phyloP scores from a whole-genome alignment of 768 basidiomycete genomes.

The Boletus sensibilis region DNA sequence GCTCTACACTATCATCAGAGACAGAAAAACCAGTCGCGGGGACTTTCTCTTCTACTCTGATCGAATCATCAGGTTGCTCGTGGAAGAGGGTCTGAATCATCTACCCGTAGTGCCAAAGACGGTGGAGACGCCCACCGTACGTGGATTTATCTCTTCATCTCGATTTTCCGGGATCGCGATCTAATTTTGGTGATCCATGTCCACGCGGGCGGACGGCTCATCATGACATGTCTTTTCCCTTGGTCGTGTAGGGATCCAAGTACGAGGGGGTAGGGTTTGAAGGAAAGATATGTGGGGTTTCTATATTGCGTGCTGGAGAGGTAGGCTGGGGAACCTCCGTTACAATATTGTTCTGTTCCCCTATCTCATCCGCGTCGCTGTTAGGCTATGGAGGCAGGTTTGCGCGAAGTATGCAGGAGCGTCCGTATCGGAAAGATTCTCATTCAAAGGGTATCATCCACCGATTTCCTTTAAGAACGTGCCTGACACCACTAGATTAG shows the following conservation, averaged over 20 bases:
- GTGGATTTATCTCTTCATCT: conserved; percentile 21
- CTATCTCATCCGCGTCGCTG: background rate
- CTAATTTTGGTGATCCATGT: background rate
- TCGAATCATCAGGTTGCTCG: conserved; percentile 81
- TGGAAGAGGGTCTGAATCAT: conserved; percentile 88
- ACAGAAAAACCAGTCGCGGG: conserved; percentile 82
- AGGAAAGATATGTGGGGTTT: conserved; percentile 95
- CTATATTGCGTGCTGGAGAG: conserved; percentile 93
- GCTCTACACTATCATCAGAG: conserved; percentile 90
- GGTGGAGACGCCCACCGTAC: conserved; percentile 80
- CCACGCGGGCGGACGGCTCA: background rate
- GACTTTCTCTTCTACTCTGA: conserved; percentile 97
- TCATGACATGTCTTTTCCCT: background rate
- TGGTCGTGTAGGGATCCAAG: conserved; percentile 55
- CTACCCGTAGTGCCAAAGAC: conserved; percentile 73
- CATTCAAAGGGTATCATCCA: conserved; percentile 79
- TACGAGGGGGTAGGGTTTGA: conserved; percentile 95
- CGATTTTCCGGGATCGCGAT: background rate
- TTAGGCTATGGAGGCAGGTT: conserved; percentile 97
- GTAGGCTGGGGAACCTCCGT: conserved; percentile 36
- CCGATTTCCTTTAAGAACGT: background rate
- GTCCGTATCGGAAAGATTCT: conserved; percentile 97
- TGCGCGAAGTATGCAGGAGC: conserved; percentile 92
- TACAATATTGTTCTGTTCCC: background rate
- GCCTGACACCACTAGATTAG: conserved; percentile 37